Percentiles rank a stretch among this genome's conserved stretches.
Evolutionary conservation across 495 filamentous ascomycete genomes (phyloP).

Genomic region (Lentithecium fluviatile): DNA sequence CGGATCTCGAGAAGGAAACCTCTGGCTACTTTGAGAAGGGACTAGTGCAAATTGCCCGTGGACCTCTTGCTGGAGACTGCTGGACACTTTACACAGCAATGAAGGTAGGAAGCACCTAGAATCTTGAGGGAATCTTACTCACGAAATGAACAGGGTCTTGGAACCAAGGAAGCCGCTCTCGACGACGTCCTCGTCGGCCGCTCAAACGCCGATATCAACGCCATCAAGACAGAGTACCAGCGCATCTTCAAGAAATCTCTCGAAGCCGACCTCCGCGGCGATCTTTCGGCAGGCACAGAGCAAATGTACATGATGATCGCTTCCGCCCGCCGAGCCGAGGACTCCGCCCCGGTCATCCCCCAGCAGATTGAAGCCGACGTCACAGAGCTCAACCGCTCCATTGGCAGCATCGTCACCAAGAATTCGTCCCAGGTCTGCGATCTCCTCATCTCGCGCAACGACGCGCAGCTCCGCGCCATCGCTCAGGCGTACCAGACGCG

Average conservation of each 20-base stretch:
- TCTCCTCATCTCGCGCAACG: constrained; percentile 68
- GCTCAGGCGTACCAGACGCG: constrained; percentile 64
- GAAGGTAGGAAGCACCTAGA: no score
- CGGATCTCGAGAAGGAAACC: constrained; percentile 74
- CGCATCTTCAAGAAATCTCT: constrained; percentile 54
- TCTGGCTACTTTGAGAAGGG: constrained; percentile 68
- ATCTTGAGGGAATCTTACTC: no score
- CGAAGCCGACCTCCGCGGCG: constrained; percentile 66
- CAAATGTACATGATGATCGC: constrained; percentile 77
- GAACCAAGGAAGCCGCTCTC: constrained; percentile 81
- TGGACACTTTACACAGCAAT: constrained; percentile 65
- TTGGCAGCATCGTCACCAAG: constrained; percentile 66
- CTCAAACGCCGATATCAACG: constrained; percentile 77
- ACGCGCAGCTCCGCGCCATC: constrained; percentile 80
- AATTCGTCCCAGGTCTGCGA: constrained; percentile 74
- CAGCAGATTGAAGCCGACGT: constrained; percentile 71
- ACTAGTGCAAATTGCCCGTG: constrained; percentile 69
- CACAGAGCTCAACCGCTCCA: constrained; percentile 67
- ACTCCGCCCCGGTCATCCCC: constrained; percentile 66
- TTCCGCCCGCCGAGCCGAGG: constrained; percentile 68
- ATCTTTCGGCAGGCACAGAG: constrained; percentile 82
- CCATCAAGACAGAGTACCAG: constrained; percentile 76
- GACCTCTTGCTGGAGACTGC: constrained; percentile 72
- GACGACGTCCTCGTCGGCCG: constrained; percentile 83
- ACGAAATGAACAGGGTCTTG: no score